phyloP scores from a whole-genome alignment of 805 yeast genomes.

The Pichia rugopelliculosa region DNA sequence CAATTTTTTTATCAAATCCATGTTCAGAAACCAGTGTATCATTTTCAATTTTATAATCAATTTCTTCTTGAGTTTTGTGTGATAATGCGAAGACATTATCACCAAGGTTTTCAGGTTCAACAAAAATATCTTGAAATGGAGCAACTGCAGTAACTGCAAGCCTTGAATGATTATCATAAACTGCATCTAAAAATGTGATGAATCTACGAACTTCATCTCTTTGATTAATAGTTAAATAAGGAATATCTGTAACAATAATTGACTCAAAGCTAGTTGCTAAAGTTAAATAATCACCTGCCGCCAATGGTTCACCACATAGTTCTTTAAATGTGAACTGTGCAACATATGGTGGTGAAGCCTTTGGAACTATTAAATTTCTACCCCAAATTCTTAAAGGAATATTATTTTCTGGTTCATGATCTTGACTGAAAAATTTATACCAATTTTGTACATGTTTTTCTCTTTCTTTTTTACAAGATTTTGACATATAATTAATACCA shows the following conservation, averaged over 20 bases:
- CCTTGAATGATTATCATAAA: slow-evolving; percentile 83
- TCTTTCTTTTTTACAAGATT: slow-evolving; percentile 43
- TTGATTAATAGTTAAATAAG: slow-evolving; percentile 66
- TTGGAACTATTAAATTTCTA: slow-evolving; percentile 67
- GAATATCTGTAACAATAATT: slow-evolving; percentile 89
- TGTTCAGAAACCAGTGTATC: slow-evolving; percentile 66
- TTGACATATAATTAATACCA: slow-evolving; percentile 47
- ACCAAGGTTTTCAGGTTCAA: slow-evolving; percentile 62
- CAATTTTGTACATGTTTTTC: slow-evolving; percentile 61
- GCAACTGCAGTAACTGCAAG: slow-evolving; percentile 87
- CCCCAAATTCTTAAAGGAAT: slow-evolving; percentile 73
- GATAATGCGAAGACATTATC: slow-evolving; percentile 36
- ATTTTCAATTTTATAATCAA: slow-evolving; percentile 31
- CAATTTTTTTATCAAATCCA: slow-evolving; percentile 68
- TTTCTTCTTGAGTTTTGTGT: slow-evolving; percentile 22
- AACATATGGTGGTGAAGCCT: slow-evolving; percentile 66
- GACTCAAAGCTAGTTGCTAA: slow-evolving; percentile 69
- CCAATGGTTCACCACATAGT: slow-evolving; percentile 78
- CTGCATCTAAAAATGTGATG: slow-evolving; percentile 92
- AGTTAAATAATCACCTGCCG: slow-evolving; percentile 91
- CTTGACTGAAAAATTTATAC: slow-evolving; percentile 73
- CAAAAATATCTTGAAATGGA: slow-evolving; percentile 76
- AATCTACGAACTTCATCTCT: slow-evolving; percentile 86
- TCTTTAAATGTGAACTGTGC: slow-evolving; percentile 87
- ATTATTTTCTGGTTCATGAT: slow-evolving; percentile 35